Evolutionary conservation across 2,329 filamentous ascomycete species (phyloP), one percentile per base, ranked within the genome.

Genomic region (Verticillium albo-atrum): DNA sequence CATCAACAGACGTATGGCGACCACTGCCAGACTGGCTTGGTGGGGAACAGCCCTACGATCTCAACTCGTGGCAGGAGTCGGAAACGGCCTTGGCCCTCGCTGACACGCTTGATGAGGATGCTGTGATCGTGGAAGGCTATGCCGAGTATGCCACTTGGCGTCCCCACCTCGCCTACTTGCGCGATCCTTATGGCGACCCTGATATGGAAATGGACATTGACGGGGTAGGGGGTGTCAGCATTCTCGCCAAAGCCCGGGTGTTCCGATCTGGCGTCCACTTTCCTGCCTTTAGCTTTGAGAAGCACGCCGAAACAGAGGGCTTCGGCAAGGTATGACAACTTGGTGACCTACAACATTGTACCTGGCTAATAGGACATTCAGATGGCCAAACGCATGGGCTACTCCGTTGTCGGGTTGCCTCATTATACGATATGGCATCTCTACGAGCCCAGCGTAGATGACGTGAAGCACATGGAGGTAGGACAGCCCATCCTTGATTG

Each of bases 191-290:
- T 69, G 95, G 95, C 42, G 95, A 99, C 71, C 94, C 94, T 23
- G 95, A 99, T 71, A 97, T 98, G 89, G 95, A 99, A 73, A 98
- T 99, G 95, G 95, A 99, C 69, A 94, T 99, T 67, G 95, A 99
- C 68, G 95, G 95, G 65, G 93, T 99, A 54, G 94, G 95, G 56
- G 95, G 95, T 76, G 95, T 99, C 67, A 97, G 92, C 77, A 99
- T 99, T 68, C 77, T 99, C 67, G 94, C 95, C 53, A 99, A 98
- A 76, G 95, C 95, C 2, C 90, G 89, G 68, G 95, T 99, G 1
- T 99, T 99, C 80, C 87, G 95, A 63, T 89, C 91, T 53, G 95
- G 95, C 51, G 94, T 96, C 34, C 95, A 99, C 75, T 99, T 99
- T 77, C 95, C 95, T 3, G 95, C 95, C 2, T 99, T 99, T 73